Evolutionary conservation across 768 basidiomycete species (phyloP).

Genomic region (Mycena albidolilacea): DNA sequence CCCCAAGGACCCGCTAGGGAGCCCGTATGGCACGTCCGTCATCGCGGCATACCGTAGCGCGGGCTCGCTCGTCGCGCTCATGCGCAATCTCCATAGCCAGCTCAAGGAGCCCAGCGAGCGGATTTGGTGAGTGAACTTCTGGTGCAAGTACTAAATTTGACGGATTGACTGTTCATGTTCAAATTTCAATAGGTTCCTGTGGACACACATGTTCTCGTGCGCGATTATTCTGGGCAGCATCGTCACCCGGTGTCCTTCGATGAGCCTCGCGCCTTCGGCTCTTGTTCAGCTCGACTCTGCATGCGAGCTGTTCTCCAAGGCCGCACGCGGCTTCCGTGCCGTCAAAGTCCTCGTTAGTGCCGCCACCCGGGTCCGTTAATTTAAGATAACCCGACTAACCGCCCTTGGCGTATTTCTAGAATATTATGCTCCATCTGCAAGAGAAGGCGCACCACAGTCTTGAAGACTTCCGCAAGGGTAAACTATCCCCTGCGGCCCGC

Average conservation of each 20-base stretch:
- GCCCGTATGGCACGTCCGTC: constrained; percentile 80
- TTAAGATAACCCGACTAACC: neutral
- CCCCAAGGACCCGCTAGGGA: constrained; percentile 81
- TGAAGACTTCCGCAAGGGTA: constrained; percentile 74
- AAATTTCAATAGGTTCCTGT: constrained; percentile 53
- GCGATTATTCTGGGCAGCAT: constrained; percentile 84
- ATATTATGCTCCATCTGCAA: constrained; percentile 75
- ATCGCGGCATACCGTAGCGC: constrained; percentile 83
- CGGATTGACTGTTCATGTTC: neutral
- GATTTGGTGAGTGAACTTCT: constrained; percentile 66
- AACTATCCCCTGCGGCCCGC: constrained; percentile 60
- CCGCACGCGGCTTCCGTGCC: constrained; percentile 76
- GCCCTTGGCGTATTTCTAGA: constrained; percentile 52
- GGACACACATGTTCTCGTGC: constrained; percentile 77
- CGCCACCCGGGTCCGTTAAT: neutral
- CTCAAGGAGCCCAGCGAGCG: constrained; percentile 74
- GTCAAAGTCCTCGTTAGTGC: constrained; percentile 72
- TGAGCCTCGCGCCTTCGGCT: constrained; percentile 83
- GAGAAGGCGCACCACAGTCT: constrained; percentile 77
- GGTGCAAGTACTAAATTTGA: constrained; percentile 45
- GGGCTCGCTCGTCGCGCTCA: constrained; percentile 77
- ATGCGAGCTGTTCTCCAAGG: constrained; percentile 80
- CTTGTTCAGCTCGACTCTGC: constrained; percentile 82
- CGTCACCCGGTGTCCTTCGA: constrained; percentile 84
- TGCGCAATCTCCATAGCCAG: constrained; percentile 78